Evolutionary conservation across 169 alveolate species (phyloP).

Genomic region (Cryptosporidium felis): DNA sequence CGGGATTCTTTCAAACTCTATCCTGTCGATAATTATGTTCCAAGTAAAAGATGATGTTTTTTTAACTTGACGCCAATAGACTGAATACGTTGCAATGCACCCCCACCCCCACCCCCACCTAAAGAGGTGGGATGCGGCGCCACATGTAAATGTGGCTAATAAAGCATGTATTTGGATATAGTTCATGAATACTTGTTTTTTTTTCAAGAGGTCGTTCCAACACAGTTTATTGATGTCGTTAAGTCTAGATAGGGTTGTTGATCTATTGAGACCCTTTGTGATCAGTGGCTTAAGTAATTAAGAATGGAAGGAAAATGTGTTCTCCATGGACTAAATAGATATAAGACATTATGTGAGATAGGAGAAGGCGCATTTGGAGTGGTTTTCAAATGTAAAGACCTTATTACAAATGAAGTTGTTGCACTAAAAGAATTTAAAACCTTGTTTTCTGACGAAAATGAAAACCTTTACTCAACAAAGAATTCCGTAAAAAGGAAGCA

Average conservation of each 20-base stretch:
- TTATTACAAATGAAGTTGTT: conserved; percentile 80
- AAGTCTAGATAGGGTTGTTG: not conserved
- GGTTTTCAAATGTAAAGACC: conserved; percentile 90
- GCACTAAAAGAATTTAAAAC: conserved; percentile 93
- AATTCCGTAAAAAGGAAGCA: conserved; percentile 74
- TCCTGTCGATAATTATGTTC: conserved; percentile 15
- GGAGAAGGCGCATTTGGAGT: conserved; percentile 96
- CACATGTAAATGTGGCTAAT: conserved; percentile 71
- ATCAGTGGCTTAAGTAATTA: not conserved
- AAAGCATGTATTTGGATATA: conserved; percentile 48
- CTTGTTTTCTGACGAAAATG: not conserved
- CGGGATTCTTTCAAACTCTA: conserved; percentile 12
- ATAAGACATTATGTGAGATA: conserved; percentile 78
- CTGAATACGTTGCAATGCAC: conserved; percentile 63
- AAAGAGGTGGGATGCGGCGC: conserved; percentile 72
- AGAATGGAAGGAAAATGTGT: conserved; percentile 39
- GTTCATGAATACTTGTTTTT: not conserved
- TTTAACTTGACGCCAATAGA: conserved; percentile 53
- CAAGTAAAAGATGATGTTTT: not conserved
- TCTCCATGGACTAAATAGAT: conserved; percentile 75
- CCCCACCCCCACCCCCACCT: conserved; percentile 70
- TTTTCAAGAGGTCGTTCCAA: not conserved
- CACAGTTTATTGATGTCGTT: not conserved
- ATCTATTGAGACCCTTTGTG: not conserved
- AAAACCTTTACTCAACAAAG: not conserved